Evolutionary conservation across 768 basidiomycete genomes (phyloP), one percentile per base, ranked within the genome.

Genomic region (Chlorophyllum brunneum): DNA sequence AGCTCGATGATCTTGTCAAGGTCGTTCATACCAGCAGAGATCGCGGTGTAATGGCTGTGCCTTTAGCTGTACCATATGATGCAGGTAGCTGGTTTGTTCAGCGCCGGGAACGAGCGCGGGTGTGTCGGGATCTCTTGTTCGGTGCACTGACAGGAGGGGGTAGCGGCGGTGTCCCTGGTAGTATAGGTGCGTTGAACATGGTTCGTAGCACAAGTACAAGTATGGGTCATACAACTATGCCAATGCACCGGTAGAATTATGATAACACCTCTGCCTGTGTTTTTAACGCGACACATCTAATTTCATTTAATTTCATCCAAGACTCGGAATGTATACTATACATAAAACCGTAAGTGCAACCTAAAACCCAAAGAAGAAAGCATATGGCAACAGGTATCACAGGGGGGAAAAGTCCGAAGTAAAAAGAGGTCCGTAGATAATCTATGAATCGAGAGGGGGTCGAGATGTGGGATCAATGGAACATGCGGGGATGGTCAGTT

Each of bases 21-120:
- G 81, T 81, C 8, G 79, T 91, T 24, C 74, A 79, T 43, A 64
- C 65, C 2, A 81, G 85, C 1, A 74, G 73, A 46, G 73, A 76
- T 20, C 79, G 73, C 56, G 86, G 87, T 1, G 58, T 82, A 22
- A 72, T 86, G 36, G 83, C 78, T 4, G 70, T 79, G 4, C 86
- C 87, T 9, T 69, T 92, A 15, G 91, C 89, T 1, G 78, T 85
- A 0, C 84, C 91, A 2, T 80, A 73, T 55, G 87, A 88, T 57
- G 81, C 84, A 16, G 76, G 87, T 27, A 85, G 82, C n/a, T 88
- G 86, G 86, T 93, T 91, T 64, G 85, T 89, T 27, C 80, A 81
- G 50, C 75, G 91, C 18, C 72, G 90, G 48, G 86, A 89, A 60
- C 78, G 86, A n/a, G 70, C 72, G 10, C 64, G 80, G 30, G 76